Conservation (phyloP, 192 early-diverging fungal genomes). For the Backusella sp. region DNA sequence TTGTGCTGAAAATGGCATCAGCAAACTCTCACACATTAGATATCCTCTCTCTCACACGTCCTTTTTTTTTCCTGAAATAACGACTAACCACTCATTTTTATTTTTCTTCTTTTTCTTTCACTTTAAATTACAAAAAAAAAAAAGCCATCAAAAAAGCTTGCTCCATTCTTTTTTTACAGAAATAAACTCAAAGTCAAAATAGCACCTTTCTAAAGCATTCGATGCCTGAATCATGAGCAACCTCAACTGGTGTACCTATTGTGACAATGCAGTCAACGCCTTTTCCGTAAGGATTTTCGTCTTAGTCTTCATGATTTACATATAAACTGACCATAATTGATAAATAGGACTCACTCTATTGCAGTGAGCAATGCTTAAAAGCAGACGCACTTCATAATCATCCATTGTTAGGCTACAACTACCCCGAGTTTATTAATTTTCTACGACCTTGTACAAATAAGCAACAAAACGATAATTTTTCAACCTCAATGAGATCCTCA, state of each 20-base stretch:
- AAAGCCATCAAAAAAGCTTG: not conserved
- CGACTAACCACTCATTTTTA: not conserved
- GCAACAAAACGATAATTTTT: not conserved
- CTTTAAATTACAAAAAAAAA: not conserved
- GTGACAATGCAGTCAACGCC: constrained; percentile 31
- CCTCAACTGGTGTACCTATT: constrained; percentile 35
- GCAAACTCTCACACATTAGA: not conserved
- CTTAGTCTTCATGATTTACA: not conserved
- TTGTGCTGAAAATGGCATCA: constrained; percentile 5
- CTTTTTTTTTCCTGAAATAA: not conserved
- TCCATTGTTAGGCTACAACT: not conserved
- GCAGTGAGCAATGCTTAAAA: constrained; percentile 1
- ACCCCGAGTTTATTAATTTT: constrained; percentile 12
- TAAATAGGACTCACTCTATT: constrained; percentile 15
- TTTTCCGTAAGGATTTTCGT: constrained; percentile 25
- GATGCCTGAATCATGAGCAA: constrained; percentile 26
- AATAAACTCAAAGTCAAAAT: not conserved
- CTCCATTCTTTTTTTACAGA: not conserved
- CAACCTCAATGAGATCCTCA: not conserved
- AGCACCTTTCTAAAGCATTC: not conserved
- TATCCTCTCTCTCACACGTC: not conserved
- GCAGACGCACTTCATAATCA: not conserved
- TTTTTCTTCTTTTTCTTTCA: not conserved
- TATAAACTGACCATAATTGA: not conserved
- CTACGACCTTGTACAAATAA: not conserved